Percentiles rank a stretch among this genome's conserved stretches.
Conservation (phyloP, 1,284 basidiomycete species). For the Marasmius oreades region DNA sequence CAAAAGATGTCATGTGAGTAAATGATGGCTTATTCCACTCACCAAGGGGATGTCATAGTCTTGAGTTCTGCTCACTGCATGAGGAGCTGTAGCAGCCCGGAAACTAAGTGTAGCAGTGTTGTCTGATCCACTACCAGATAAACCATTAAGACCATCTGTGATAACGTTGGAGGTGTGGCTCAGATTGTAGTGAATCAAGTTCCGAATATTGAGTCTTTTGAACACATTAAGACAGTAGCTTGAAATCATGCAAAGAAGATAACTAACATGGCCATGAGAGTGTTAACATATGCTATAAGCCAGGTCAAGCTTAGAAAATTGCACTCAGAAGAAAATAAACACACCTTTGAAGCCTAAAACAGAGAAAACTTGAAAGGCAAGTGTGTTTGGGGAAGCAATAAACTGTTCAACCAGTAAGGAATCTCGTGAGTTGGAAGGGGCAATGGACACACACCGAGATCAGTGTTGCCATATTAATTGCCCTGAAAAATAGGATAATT, state of each 20-base stretch:
- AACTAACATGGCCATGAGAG: background rate
- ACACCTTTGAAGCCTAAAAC: background rate
- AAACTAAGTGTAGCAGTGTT: too few species aligned
- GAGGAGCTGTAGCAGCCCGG: background rate
- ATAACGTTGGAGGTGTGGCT: background rate
- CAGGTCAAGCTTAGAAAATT: background rate
- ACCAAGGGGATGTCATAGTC: background rate
- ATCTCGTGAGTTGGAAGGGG: background rate
- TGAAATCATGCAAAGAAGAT: background rate
- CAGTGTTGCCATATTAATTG: background rate
- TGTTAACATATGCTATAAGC: background rate
- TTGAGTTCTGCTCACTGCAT: background rate
- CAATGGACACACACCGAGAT: background rate
- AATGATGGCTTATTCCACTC: too few species aligned
- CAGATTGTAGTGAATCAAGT: background rate
- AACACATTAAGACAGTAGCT: background rate
- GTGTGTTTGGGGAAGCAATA: background rate
- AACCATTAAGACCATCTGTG: background rate
- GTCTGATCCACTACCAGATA: too few species aligned
- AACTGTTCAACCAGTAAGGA: background rate
- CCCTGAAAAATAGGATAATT: background rate
- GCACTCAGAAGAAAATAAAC: background rate
- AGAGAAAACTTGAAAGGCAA: background rate
- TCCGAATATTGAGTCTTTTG: background rate
- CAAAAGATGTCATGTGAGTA: too few species aligned